A percentile compares a stretch with the other conserved stretches of the same genome.
Conservation (phyloP, 2,329 filamentous ascomycete species). For the Penicillium occitanis region DNA sequence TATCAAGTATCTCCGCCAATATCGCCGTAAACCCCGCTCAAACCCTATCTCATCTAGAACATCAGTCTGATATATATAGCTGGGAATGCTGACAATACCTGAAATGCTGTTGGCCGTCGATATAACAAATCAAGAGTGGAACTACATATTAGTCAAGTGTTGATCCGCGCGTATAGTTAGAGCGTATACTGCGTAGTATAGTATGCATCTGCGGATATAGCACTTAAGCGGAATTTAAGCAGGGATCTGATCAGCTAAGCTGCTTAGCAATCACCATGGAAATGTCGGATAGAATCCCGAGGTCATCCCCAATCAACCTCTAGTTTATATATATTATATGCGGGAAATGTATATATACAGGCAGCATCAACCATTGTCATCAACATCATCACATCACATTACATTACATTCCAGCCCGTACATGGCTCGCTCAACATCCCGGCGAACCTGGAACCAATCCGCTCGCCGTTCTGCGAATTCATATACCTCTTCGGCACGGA, state of each 20-base stretch:
- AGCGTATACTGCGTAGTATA: background rate
- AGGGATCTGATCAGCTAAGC: background rate
- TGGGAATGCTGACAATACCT: background rate
- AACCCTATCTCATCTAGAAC: background rate
- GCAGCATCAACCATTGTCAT: background rate
- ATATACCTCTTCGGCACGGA: slow-evolving; percentile 93
- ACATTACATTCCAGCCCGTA: slow-evolving; percentile 86
- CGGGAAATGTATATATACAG: background rate
- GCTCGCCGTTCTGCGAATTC: slow-evolving; percentile 92
- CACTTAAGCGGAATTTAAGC: background rate
- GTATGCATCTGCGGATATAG: background rate
- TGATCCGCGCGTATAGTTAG: background rate
- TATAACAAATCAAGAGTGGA: background rate
- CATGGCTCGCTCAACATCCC: slow-evolving; percentile 91
- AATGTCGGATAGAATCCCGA: background rate
- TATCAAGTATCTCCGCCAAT: slow-evolving; percentile 2
- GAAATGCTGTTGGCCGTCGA: background rate
- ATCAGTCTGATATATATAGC: background rate
- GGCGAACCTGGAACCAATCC: slow-evolving; percentile 91
- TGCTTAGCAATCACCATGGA: background rate
- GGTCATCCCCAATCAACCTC: background rate
- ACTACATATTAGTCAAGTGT: background rate
- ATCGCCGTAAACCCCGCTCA: slow-evolving; percentile 8
- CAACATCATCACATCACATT: slow-evolving; percentile 59
- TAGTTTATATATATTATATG: background rate